Evolutionary conservation across 2,329 filamentous ascomycete genomes (phyloP), one percentile per base, ranked within the genome.

Genomic region (Diaporthe sp.): DNA sequence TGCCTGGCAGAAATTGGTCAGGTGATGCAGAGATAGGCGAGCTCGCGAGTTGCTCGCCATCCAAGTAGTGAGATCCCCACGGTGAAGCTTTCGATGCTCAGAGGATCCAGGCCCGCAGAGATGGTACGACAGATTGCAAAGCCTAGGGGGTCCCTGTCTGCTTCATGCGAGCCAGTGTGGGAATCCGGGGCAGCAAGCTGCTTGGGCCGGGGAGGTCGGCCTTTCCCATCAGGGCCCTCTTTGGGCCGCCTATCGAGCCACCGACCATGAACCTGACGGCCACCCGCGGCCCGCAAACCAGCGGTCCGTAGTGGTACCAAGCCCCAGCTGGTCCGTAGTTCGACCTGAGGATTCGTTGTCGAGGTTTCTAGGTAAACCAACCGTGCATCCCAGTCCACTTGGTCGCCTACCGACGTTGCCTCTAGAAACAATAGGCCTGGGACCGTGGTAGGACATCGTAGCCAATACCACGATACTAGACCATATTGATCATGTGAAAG

Each of bases 161-260:
- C 17, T 71, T 47, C 38, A 76, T 76, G 74, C 74, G 73, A 55
- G 61, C 50, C 69, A 45, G 64, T 61, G 70, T 67, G 75, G 54
- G 70, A 76, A 76, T 76, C 75, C 71, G 75, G 75, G 75, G 75
- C 73, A 75, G 47, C 38, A 68, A 73, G 45, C 67, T 66, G 60
- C 58, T 71, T 45, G 58, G 74, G 54, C 74, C 74, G 67, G 74
- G 74, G 72, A 69, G 50, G 50, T 75, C 64, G 73, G 72, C 66
- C 40, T 42, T 45, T 40, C 64, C 64, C 64, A 68, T 35, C 28
- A 67, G 60, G 54, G 54, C 54, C 66, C 50, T 67, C 67, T 74
- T 33, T 50, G 72, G 66, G 35, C 66, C 66, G 55, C 17, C 38
- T 54, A 30, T 60, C 64, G 30, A 57, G 52, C 67, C 58, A 64